Base-by-base conservation (phyloP, 148 eudicot species). In the Limonium bicolor region DNA sequence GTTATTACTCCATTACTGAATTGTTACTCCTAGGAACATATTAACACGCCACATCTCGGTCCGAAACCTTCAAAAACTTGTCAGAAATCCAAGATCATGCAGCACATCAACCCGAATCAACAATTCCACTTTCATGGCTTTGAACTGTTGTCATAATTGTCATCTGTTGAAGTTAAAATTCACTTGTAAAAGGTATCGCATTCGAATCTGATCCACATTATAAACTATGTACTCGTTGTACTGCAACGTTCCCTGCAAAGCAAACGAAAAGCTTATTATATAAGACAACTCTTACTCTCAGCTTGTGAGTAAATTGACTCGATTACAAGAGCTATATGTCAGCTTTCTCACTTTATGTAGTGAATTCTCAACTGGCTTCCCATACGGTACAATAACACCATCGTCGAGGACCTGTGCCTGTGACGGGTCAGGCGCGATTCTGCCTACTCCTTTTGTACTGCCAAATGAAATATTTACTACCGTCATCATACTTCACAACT, bases 401-500 rank as follows among this genome's bases (percentile, higher is more conserved):
- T 76, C 88, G 39, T 85, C 77, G 47, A 80, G 85, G 36, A 59
- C 63, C 41, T 53, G 57, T 27, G 68, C 67, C 53, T 80, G 61
- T 2, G 80, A 73, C 29, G 59, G 40, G 68, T 85, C 76, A 33
- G 95, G 95, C 36, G 80, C 82, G 25, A 93, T 84, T 24, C 56
- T 30, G 27, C 99, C 99, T 49, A 90, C 82, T 67, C 99, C 99
- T 74, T 90, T 90, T 7, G 99, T 85, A 67, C 99, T 90, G 86
- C 66, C 31, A 25, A 18, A 28, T 48, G 31, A 24, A 14, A 6
- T 20, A 18, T 46, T 31, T 9, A 46, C 46, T 16, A 20, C 53
- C 29, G 30, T 26, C 24, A 25, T 29, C 7, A 25, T 14, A 17
- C 9, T 20, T 15, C 4, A 9, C 0, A 17, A 16, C 27, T 22